Evolutionary conservation across 768 basidiomycete genomes (phyloP).

Genomic region (Neoboletus brunneissimus): DNA sequence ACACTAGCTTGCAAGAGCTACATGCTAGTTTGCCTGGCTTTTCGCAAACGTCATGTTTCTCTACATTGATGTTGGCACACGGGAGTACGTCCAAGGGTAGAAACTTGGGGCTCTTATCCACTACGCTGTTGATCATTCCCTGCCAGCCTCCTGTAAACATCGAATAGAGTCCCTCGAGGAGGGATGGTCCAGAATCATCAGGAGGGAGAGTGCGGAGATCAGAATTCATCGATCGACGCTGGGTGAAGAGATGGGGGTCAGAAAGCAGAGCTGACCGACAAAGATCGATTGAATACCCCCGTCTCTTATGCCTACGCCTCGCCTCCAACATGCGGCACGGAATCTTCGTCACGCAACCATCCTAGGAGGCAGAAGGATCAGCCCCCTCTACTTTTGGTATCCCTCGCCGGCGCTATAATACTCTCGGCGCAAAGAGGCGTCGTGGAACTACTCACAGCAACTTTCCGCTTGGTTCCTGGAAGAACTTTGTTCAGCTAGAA

Average conservation of each 20-base stretch:
- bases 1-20: conserved; percentile 37
- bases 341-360: not conserved
- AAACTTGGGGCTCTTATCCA: conserved; percentile 15
- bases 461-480: not conserved
- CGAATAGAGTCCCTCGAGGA: conserved; percentile 8
- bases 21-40: conserved; percentile 32
- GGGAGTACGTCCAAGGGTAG: conserved; percentile 30
- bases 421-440: not conserved
- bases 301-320: conserved; percentile 13
- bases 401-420: not conserved
- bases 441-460: not conserved
- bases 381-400: conserved; percentile 8
- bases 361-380: conserved; percentile 15
- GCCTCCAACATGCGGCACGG: conserved; percentile 14
- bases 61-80: conserved; percentile 36
- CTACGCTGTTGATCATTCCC: conserved; percentile 7
- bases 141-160: conserved; percentile 12
- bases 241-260: not conserved
- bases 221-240: conserved; percentile 11
- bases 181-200: conserved; percentile 9
- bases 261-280: not conserved
- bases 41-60: conserved; percentile 24
- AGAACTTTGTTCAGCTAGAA: not conserved
- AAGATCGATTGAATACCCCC: not conserved
- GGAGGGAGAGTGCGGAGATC: conserved; percentile 21